phyloP scores from a whole-genome alignment of 179 eudicot species.

The Patellifolia procumbens region DNA sequence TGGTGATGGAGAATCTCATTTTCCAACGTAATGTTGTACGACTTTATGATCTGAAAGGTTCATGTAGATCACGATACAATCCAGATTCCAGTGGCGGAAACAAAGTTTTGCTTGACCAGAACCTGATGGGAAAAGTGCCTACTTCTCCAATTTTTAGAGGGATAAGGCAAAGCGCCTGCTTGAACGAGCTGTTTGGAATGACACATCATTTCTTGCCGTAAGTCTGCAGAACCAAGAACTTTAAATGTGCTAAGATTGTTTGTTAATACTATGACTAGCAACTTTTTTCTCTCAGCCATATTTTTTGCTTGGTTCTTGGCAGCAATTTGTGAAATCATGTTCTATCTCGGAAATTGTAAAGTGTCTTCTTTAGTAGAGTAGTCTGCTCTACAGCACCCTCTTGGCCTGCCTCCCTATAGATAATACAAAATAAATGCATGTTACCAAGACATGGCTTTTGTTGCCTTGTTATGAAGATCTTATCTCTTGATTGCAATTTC shows the following conservation, averaged over 20 bases:
- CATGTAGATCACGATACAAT: conserved; percentile 79
- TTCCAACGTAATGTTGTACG: conserved; percentile 60
- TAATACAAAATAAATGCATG: background rate
- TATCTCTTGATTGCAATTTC: background rate
- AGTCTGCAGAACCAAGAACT: conserved; percentile 30
- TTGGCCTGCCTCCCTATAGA: background rate
- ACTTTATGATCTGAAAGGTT: conserved; percentile 89
- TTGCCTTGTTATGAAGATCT: background rate
- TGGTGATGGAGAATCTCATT: conserved; percentile 96
- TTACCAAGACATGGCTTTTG: background rate
- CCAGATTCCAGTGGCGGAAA: conserved; percentile 78
- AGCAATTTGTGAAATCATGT: background rate
- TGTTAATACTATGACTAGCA: background rate
- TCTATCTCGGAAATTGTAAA: background rate
- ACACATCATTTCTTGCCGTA: conserved; percentile 89
- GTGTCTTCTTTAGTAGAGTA: background rate
- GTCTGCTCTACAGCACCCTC: background rate
- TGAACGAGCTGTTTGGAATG: conserved; percentile 90
- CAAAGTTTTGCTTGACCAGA: conserved; percentile 85
- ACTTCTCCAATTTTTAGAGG: conserved; percentile 91
- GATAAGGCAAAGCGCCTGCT: conserved; percentile 75
- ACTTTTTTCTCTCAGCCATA: background rate
- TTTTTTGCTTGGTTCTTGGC: background rate
- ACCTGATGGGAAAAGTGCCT: conserved; percentile 83
- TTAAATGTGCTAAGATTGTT: background rate